phyloP scores from a whole-genome alignment of 192 early-diverging fungal genomes.

The Coemansia sp. region DNA sequence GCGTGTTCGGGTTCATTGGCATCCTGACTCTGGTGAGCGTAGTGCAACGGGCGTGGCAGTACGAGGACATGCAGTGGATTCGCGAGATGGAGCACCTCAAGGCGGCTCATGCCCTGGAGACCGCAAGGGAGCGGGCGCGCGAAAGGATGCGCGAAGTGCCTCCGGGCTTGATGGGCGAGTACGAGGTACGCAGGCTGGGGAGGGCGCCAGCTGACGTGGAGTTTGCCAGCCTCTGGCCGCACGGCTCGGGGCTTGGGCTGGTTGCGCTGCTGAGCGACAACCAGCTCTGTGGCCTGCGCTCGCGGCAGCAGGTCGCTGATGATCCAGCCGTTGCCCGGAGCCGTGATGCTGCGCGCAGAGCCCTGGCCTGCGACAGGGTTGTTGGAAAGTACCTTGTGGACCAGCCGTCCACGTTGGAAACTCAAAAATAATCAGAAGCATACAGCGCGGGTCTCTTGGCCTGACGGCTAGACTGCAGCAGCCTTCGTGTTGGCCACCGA shows the following conservation, averaged over 20 bases:
- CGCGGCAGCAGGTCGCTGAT: slow-evolving; percentile 14
- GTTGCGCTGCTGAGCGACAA: slow-evolving; percentile 33
- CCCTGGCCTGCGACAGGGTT: slow-evolving; percentile 24
- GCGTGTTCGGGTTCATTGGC: slow-evolving; percentile 30
- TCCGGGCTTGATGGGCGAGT: slow-evolving; percentile 23
- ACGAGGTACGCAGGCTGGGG: slow-evolving; percentile 21
- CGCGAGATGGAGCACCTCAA: slow-evolving; percentile 6
- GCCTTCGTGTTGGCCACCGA: no score
- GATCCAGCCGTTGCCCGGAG: slow-evolving; percentile 11
- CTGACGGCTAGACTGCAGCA: no score
- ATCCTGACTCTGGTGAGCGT: slow-evolving; percentile 15
- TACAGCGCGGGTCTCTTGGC: no score
- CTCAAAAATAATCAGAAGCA: no score
- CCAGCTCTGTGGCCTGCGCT: slow-evolving; percentile 33
- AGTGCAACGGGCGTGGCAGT: slow-evolving; percentile 9
- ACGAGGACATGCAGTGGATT: slow-evolving; percentile 14
- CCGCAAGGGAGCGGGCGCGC: slow-evolving; percentile 25
- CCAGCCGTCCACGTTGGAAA: no score
- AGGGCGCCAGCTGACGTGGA: not conserved
- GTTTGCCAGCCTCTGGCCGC: slow-evolving; percentile 30
- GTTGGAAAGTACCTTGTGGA: slow-evolving; percentile 25
- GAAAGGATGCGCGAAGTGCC: slow-evolving; percentile 45
- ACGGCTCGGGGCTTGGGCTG: slow-evolving; percentile 39
- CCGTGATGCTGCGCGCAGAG: slow-evolving; percentile 13
- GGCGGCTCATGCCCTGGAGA: slow-evolving; percentile 9